These are phyloP conservation scores for Endoconidiophora laricicola DNA, from an alignment of 2,329 filamentous ascomycete species.

Conservation along the genomic window DNA sequence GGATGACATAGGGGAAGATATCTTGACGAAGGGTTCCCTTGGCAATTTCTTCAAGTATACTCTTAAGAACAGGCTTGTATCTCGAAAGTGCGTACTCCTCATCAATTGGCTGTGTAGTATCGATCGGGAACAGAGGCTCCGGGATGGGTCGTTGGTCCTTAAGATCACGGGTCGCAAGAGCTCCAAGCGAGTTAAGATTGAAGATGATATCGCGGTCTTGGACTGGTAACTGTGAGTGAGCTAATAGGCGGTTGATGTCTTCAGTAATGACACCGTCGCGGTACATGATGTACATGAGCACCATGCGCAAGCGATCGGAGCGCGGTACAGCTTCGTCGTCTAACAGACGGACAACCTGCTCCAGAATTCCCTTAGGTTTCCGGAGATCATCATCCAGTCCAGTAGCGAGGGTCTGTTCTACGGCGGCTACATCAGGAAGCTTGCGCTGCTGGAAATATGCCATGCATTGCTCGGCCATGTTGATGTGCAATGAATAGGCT, in stretches of 20 bases:
- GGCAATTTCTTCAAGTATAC: constrained; percentile 62
- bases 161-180: constrained; percentile 46
- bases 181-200: constrained; percentile 72
- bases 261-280: constrained; percentile 69
- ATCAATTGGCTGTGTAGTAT: constrained; percentile 27
- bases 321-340: constrained; percentile 63
- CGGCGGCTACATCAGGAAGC: constrained; percentile 67
- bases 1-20: constrained; percentile 57
- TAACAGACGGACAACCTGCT: constrained; percentile 70
- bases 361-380: constrained; percentile 77
- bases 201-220: constrained; percentile 55
- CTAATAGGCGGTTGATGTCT: constrained; percentile 69
- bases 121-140: constrained; percentile 50
- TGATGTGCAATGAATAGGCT: constrained; percentile 82
- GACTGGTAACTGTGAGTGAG: constrained; percentile 62
- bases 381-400: constrained; percentile 84
- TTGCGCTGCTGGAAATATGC: constrained; percentile 75
- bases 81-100: constrained; percentile 79
- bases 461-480: constrained; percentile 97
- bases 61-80: constrained; percentile 66
- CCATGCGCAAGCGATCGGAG: constrained; percentile 65
- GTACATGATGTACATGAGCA: constrained; percentile 74
- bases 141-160: constrained; percentile 58
- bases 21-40: constrained; percentile 49
- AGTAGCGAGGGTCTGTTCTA: constrained; percentile 83